These are phyloP conservation scores for Aspergillus bridgeri DNA, from an alignment of 495 filamentous ascomycete species.

Conservation along the genomic window DNA sequence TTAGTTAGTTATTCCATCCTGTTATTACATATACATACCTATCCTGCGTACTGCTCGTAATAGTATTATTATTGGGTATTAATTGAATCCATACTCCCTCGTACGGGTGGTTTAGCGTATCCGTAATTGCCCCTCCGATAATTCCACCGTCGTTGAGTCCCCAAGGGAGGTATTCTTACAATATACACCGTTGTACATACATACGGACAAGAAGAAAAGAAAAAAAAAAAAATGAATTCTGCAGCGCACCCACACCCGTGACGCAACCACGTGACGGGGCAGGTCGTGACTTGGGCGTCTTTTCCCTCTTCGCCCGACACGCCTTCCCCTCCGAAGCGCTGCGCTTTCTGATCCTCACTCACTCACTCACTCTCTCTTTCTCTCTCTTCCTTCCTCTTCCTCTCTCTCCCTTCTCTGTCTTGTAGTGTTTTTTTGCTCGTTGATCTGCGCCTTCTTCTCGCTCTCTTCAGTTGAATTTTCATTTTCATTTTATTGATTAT, in stretches of 20 bases:
- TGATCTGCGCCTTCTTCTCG: conserved; percentile 4
- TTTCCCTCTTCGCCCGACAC: conserved; percentile 14
- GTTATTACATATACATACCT: no score
- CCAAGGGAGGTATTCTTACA: no score
- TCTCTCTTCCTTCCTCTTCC: conserved; percentile 5
- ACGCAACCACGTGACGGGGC: conserved; percentile 44
- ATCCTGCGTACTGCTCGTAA: no score
- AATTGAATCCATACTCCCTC: neutral
- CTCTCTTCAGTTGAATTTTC: conserved; percentile 3
- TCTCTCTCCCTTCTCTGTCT: neutral
- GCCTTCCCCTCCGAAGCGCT: conserved; percentile 17
- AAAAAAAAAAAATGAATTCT: conserved; percentile 10
- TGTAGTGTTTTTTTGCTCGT: neutral
- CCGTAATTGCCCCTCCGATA: neutral
- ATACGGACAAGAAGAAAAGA: no score
- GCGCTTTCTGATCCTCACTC: no score
- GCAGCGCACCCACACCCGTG: conserved; percentile 33
- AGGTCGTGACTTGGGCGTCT: conserved; percentile 20
- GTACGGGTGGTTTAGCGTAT: neutral
- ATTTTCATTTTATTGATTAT: conserved; percentile 1
- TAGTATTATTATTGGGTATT: neutral
- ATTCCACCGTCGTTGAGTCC: no score
- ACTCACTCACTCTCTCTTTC: conserved; percentile 9
- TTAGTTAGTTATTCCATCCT: no score
- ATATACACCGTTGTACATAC: no score